Evolutionary conservation across 345 rosid genomes (phyloP).

Genomic region (Ceriops tagal): DNA sequence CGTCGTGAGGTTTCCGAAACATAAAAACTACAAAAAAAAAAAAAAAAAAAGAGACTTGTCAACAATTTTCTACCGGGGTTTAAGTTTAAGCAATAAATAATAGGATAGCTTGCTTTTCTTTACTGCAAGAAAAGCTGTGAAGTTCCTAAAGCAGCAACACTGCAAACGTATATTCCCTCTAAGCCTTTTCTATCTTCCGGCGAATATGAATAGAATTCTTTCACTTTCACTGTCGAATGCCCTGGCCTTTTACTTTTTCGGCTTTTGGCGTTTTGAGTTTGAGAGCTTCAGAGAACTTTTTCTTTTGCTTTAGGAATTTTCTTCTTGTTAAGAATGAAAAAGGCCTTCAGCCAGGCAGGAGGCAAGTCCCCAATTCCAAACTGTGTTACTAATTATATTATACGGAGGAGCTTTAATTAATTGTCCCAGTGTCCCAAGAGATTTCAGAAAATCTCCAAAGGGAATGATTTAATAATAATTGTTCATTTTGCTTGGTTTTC

Average conservation of each 20-base stretch:
- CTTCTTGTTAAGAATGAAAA: too few relatives aligned
- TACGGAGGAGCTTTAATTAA: not conserved
- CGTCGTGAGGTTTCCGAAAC: not conserved
- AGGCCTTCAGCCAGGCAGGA: not conserved
- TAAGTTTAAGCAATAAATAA: not conserved
- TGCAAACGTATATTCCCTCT: conserved; percentile 64
- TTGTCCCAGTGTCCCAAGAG: not conserved
- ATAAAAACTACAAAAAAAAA: not conserved
- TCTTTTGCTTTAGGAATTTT: too few relatives aligned
- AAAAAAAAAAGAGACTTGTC: not conserved
- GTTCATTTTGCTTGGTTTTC: not conserved
- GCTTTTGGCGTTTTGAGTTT: too few relatives aligned
- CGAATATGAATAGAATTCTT: conserved; percentile 21
- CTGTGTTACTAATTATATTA: conserved; percentile 1
- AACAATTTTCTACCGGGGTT: not conserved
- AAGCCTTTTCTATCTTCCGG: conserved; percentile 55
- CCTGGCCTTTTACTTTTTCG: not conserved
- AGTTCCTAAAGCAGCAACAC: conserved; percentile 28
- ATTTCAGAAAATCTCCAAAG: not conserved
- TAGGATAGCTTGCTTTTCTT: conserved; percentile 4
- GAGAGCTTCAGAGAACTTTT: conserved; percentile 1
- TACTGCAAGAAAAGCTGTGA: conserved; percentile 32
- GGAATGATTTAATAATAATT: conserved; percentile 2
- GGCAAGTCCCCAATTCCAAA: conserved; percentile 18
- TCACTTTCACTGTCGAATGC: conserved; percentile 22